phyloP scores from a whole-genome alignment of 371 early-diverging fungal genomes.

The Sporodiniella umbellata region DNA sequence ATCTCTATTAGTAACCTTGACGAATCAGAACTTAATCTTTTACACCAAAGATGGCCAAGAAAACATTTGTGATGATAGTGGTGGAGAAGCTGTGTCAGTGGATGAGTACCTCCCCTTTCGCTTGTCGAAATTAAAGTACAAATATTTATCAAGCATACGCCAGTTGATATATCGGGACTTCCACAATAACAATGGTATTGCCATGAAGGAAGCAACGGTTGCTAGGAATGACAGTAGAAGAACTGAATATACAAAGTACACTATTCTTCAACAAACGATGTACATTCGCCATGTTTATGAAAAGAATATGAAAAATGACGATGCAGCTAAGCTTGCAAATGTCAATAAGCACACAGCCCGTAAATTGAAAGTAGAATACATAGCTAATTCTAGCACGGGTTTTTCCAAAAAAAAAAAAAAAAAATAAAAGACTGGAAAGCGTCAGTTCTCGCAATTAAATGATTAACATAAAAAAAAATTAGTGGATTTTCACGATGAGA shows the following conservation, averaged over 20 bases:
- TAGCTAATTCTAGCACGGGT: background rate
- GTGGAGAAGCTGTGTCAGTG: slow-evolving; percentile 7
- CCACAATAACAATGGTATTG: background rate
- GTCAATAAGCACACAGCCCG: slow-evolving; percentile 1
- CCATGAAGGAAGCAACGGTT: background rate
- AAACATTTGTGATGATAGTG: slow-evolving; percentile 6
- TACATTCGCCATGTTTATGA: background rate
- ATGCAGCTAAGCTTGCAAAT: slow-evolving; percentile 3
- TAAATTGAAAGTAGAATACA: slow-evolving; percentile 3
- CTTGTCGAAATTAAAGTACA: background rate
- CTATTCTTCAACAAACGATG: background rate
- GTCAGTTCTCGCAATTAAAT: slow-evolving; percentile 2
- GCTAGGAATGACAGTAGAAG: background rate
- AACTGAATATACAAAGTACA: background rate
- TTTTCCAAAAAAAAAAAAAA: background rate
- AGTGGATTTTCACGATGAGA: slow-evolving; percentile 2
- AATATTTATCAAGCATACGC: background rate
- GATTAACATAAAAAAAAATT: slow-evolving; percentile 2
- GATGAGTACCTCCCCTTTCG: slow-evolving; percentile 15
- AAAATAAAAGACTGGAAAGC: slow-evolving; percentile 3
- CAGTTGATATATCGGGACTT: background rate
- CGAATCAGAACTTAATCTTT: slow-evolving; percentile 1
- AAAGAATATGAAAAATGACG: background rate
- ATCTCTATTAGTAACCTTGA: no score
- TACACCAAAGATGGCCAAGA: slow-evolving; percentile 14